phyloP scores from a whole-genome alignment of 495 filamentous ascomycete genomes.

The Podospora pseudoanserina region DNA sequence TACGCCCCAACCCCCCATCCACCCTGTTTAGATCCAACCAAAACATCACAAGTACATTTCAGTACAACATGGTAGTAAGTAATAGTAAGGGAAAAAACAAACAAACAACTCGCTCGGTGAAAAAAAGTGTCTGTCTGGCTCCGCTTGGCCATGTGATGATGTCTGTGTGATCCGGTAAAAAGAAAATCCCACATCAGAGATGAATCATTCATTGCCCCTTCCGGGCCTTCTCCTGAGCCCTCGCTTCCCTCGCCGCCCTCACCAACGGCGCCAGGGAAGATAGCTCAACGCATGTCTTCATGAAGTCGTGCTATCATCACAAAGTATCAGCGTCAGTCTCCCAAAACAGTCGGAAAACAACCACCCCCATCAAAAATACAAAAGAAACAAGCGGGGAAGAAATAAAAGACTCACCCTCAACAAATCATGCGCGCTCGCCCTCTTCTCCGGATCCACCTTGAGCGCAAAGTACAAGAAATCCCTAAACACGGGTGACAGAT shows the following conservation, averaged over 20 bases:
- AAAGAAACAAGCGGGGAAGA: no score
- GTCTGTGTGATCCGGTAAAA: background rate
- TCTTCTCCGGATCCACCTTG: conserved; percentile 94
- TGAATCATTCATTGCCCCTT: conserved; percentile 46
- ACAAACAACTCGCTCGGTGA: background rate
- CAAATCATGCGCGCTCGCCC: conserved; percentile 89
- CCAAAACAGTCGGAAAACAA: no score
- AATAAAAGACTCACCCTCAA: conserved; percentile 61
- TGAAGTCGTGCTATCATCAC: conserved; percentile 76
- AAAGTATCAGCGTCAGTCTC: background rate
- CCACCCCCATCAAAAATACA: no score
- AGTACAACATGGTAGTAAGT: background rate
- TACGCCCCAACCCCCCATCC: no score
- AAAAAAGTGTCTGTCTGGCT: background rate
- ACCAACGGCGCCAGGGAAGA: conserved; percentile 70
- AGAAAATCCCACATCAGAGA: conserved; percentile 4
- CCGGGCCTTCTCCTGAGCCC: conserved; percentile 77
- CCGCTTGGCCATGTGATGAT: background rate
- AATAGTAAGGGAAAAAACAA: background rate
- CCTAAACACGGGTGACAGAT: conserved; percentile 72
- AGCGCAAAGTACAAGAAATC: conserved; percentile 89
- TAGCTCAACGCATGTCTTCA: conserved; percentile 73
- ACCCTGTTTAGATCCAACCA: background rate
- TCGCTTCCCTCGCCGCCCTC: conserved; percentile 73
- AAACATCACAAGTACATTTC: background rate